Evolutionary conservation across 2,329 filamentous ascomycete genomes (phyloP).

Genomic region (Pezicula radicicola): DNA sequence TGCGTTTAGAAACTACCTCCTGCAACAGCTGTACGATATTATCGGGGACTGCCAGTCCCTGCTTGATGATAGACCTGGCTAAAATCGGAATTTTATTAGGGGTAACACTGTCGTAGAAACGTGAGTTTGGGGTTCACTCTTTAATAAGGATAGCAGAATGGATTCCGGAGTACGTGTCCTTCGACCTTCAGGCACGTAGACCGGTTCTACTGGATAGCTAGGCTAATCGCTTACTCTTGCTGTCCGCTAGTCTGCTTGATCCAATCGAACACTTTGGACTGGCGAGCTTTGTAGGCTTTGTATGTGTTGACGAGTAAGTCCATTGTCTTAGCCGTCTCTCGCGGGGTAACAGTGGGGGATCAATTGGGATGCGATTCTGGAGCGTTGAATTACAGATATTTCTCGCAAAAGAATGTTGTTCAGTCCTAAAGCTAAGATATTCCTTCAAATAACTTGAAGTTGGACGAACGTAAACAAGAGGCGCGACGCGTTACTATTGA

Average conservation of each 20-base stretch:
- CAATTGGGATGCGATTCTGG: no score
- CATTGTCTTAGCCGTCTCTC: no score
- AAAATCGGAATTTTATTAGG: slow-evolving; percentile 5
- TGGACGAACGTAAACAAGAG: no score
- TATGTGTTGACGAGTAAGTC: slow-evolving; percentile 9
- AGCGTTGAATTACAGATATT: no score
- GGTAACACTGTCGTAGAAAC: slow-evolving; percentile 3
- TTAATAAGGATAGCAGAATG: neutral
- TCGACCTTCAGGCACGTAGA: no score
- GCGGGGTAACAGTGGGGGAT: no score
- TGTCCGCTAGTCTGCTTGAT: slow-evolving; percentile 8
- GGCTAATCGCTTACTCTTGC: neutral
- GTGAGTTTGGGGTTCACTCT: neutral
- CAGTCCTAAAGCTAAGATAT: no score
- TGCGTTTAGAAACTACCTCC: neutral
- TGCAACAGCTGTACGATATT: neutral
- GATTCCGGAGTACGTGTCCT: neutral
- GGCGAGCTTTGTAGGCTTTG: slow-evolving; percentile 11
- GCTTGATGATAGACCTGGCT: neutral
- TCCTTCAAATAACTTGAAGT: no score
- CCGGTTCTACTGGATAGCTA: neutral
- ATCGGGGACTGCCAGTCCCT: neutral
- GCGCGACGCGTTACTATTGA: no score
- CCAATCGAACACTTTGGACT: slow-evolving; percentile 9
- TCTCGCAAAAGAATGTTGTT: no score